These are phyloP conservation scores for Globisporangium megalacanthum DNA, from an alignment of 352 stramenopile genomes.

Conservation along the genomic window DNA sequence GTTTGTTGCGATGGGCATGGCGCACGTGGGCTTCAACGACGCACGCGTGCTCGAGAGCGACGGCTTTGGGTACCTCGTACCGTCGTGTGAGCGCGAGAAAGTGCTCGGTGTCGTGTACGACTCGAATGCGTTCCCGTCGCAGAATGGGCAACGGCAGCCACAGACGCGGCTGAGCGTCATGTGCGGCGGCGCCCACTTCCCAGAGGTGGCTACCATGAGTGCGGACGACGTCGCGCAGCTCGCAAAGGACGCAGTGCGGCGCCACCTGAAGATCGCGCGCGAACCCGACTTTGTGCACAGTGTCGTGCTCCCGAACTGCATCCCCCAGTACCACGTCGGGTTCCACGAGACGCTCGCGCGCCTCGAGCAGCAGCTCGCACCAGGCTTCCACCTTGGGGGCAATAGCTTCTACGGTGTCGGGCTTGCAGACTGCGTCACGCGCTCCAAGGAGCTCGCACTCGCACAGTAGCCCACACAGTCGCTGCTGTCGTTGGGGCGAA, in stretches of 20 bases:
- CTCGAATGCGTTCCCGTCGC: constrained; percentile 84
- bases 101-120: constrained; percentile 85
- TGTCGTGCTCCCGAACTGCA: constrained; percentile 52
- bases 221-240: constrained; percentile 47
- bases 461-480: constrained; percentile 6
- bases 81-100: constrained; percentile 57
- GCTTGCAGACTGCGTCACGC: constrained; percentile 75
- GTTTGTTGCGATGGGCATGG: constrained; percentile 78
- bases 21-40: constrained; percentile 72
- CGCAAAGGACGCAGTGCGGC: constrained; percentile 57
- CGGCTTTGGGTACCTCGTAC: constrained; percentile 87
- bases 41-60: constrained; percentile 40
- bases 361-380: constrained; percentile 54
- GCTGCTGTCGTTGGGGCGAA: too few species aligned
- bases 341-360: constrained; percentile 52
- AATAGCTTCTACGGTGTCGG: constrained; percentile 88
- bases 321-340: constrained; percentile 85
- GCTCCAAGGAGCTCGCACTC: constrained; percentile 75
- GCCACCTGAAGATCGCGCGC: constrained; percentile 62
- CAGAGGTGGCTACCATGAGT: constrained; percentile 37
- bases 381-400: constrained; percentile 52
- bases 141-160: constrained; percentile 34
- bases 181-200: constrained; percentile 75
- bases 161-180: constrained; percentile 85
- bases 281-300: constrained; percentile 53